Base-by-base conservation (phyloP, 108 stramenopile genomes). In the Poteriospumella lacustris region DNA sequence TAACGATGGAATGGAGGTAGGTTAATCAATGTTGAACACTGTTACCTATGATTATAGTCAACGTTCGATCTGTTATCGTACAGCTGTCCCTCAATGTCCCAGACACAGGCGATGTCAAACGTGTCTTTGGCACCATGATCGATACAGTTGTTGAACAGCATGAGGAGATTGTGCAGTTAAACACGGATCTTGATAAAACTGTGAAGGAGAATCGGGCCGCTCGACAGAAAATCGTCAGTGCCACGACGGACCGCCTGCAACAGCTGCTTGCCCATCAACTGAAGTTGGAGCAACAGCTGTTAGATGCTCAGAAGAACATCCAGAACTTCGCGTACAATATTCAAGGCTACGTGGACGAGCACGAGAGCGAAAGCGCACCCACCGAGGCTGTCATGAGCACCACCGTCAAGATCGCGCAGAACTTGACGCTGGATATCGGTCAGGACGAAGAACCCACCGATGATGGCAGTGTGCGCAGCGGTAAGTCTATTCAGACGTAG, bases 1-100 rank as follows among this genome's bases (percentile, higher is more conserved):
- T 5, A 64, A 64, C 31, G 60, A 64, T 64, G 60, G 60, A 12
- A 26, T 64, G 15, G 29, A 64, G 60, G 60, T 64, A 64, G 36
- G n/a, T n/a, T n/a, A n/a, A n/a, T n/a, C n/a, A n/a, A n/a, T n/a
- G n/a, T n/a, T n/a, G n/a, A n/a, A n/a, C n/a, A n/a, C n/a, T n/a
- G n/a, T n/a, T n/a, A n/a, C n/a, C n/a, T n/a, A n/a, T n/a, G n/a
- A n/a, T n/a, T n/a, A n/a, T n/a, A n/a, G n/a, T 64, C 36, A 3
- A 64, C 31, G 9, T 3, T 24, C 36, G 5, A 3, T 24, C 60
- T 64, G 33, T 64, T 19, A 12, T 64, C 31, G 28, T 64, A n/a
- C 24, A 64, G 60, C 29, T 64, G 33, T 5, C 15, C 15, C 36
- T 64, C 28, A 33, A 64, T 64, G 60, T 64, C 9, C 60, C 60